These are phyloP conservation scores for Scutellaria barbata DNA, from an alignment of 257 asterid species.

Conservation along the genomic window DNA sequence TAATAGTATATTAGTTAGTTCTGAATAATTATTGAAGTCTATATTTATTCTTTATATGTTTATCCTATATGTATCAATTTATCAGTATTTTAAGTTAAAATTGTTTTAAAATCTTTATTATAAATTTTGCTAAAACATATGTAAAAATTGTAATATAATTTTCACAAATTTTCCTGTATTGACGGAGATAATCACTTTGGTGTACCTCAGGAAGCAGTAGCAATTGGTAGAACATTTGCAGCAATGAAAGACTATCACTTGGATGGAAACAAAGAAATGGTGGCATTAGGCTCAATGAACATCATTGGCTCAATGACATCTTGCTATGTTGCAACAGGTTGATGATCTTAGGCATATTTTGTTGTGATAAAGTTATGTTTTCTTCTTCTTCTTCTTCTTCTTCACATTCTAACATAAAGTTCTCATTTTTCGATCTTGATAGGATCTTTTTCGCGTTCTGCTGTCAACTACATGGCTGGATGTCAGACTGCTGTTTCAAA, in stretches of 20 bases:
- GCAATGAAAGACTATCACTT: slow-evolving; percentile 73
- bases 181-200: no score
- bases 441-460: slow-evolving; percentile 55
- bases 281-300: slow-evolving; percentile 80
- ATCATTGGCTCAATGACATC: slow-evolving; percentile 75
- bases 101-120: no score
- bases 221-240: slow-evolving; percentile 82
- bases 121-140: no score
- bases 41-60: no score
- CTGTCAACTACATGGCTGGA: slow-evolving; percentile 72
- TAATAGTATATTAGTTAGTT: no score
- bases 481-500: slow-evolving; percentile 72
- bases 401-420: not conserved
- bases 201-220: slow-evolving; percentile 71
- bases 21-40: no score
- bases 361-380: not conserved
- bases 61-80: no score
- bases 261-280: slow-evolving; percentile 85
- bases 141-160: no score
- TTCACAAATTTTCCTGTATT: no score
- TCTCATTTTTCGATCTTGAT: not conserved
- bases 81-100: no score
- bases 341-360: not conserved
- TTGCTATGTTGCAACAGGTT: slow-evolving; percentile 78
- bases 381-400: no score